Conservation (phyloP, 805 yeast species). For the Clavispora phyllophila region DNA sequence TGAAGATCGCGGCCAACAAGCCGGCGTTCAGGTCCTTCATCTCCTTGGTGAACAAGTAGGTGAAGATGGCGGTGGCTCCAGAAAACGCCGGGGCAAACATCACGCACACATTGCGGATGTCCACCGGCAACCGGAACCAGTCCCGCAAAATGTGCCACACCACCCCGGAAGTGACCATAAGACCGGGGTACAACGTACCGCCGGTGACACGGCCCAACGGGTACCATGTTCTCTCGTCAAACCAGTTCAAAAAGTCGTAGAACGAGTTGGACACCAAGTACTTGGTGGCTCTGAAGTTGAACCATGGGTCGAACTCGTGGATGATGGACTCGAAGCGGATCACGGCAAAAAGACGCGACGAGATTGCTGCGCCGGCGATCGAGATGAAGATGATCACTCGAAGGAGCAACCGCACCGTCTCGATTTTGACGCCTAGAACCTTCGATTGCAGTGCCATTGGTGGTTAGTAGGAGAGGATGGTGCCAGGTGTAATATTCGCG, state of each 20-base stretch:
- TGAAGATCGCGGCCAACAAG: slow-evolving; percentile 83
- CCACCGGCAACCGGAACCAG: slow-evolving; percentile 72
- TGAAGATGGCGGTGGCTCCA: slow-evolving; percentile 84
- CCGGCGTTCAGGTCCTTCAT: slow-evolving; percentile 90
- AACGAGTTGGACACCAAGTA: slow-evolving; percentile 78
- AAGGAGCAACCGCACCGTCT: slow-evolving; percentile 43
- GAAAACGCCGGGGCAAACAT: slow-evolving; percentile 95
- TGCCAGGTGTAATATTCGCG: slow-evolving; percentile 1
- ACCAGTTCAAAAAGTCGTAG: slow-evolving; percentile 94
- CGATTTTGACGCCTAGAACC: slow-evolving; percentile 28
- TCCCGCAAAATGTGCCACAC: slow-evolving; percentile 70
- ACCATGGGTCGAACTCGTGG: slow-evolving; percentile 98
- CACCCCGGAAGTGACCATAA: slow-evolving; percentile 95
- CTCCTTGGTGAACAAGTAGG: slow-evolving; percentile 83
- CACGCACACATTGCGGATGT: slow-evolving; percentile 94
- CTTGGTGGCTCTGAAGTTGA: slow-evolving; percentile 94
- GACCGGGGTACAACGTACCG: slow-evolving; percentile 95
- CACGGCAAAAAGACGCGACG: slow-evolving; percentile 92
- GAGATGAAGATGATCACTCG: slow-evolving; percentile 65
- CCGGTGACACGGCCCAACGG: slow-evolving; percentile 99
- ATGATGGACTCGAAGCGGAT: slow-evolving; percentile 93
- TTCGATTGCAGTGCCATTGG: slow-evolving; percentile 19
- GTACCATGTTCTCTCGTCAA: slow-evolving; percentile 98
- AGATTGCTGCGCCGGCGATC: slow-evolving; percentile 86
- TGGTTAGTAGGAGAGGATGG: neutral